Percentiles rank a stretch among this genome's conserved stretches.
These are phyloP conservation scores for Haematococcus lacustris DNA, from an alignment of 139 green algal species.

Conservation along the genomic window DNA sequence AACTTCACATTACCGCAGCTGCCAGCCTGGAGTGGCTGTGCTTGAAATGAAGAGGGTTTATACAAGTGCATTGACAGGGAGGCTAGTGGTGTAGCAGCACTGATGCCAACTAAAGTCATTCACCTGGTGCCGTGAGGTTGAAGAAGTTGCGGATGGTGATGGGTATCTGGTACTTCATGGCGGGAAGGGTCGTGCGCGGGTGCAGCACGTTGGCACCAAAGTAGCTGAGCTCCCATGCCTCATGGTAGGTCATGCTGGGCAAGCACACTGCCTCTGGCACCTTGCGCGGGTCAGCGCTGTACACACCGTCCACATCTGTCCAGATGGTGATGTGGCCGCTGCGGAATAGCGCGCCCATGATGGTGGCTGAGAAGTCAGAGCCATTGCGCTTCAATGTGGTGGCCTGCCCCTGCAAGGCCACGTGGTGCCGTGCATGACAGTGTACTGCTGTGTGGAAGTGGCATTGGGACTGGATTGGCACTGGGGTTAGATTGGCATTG, in stretches of 20 bases:
- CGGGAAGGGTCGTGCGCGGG: constrained; percentile 90
- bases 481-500: too few relatives aligned
- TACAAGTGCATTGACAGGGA: too few relatives aligned
- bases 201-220: constrained; percentile 98
- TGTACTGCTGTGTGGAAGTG: too few relatives aligned
- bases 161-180: constrained; percentile 91
- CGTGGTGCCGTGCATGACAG: not conserved
- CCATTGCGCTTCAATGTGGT: constrained; percentile 70
- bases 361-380: constrained; percentile 89
- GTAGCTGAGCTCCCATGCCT: constrained; percentile 97
- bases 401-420: constrained; percentile 23
- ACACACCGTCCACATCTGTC: constrained; percentile 96
- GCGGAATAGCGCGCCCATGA: constrained; percentile 81
- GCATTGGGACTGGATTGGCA: too few relatives aligned
- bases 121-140: constrained; percentile 67
- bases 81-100: not conserved
- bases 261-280: constrained; percentile 42
- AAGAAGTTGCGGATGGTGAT: constrained; percentile 97
- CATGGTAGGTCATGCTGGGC: constrained; percentile 79
- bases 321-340: constrained; percentile 87
- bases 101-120: too few relatives aligned
- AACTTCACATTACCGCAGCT: too few relatives aligned
- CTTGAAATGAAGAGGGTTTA: too few relatives aligned
- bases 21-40: too few relatives aligned
- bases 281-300: constrained; percentile 88